Base-by-base conservation (phyloP, 1,284 basidiomycete species). In the Takashimella tepidaria region DNA sequence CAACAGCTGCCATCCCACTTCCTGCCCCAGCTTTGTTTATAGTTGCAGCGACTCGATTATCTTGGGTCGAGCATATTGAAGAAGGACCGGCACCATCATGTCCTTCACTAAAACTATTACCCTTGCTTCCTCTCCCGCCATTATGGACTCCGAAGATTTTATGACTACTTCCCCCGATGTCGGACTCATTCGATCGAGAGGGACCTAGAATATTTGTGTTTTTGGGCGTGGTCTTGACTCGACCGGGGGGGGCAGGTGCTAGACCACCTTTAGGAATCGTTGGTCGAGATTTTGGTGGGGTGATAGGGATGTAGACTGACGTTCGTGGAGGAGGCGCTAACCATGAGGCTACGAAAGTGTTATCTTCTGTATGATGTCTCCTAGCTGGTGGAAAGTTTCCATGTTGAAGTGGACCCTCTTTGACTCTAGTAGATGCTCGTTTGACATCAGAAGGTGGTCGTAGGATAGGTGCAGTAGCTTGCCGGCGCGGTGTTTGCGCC, bases 221-320 rank as follows among this genome's bases (percentile, higher is more conserved):
- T n/a, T n/a, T n/a, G n/a, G n/a, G n/a, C 25, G 45, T 53, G 8
- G 46, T 16, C 40, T 47, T 60, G 2, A 41, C 54, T 27, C 55
- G 54, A 13, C 51, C 51, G 8, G 56, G 59, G 12, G 59, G 59
- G 8, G 61, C 59, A 24, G 61, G 59, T 12, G 59, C 61, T 2
- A 63, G 46, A 42, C 49, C 57, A 5, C 61, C 61, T 46, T 40
- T 49, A 3, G 61, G 57, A 4, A 68, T 65, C 21, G 53, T 61
- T 2, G 65, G 67, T 45, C 64, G 50, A 24, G 65, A 61, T 41
- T 54, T 53, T 6, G 66, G 64, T 45, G 50, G 49, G 5, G 60
- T 63, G 1, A 68, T 51, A 4, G 58, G 43, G 3, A 67, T 41
- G 49, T 60, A 61, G 3, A 64, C 58, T 4, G 55, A 53, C 3